Base-by-base conservation (phyloP, 345 rosid genomes). In the Brassica juncea region DNA sequence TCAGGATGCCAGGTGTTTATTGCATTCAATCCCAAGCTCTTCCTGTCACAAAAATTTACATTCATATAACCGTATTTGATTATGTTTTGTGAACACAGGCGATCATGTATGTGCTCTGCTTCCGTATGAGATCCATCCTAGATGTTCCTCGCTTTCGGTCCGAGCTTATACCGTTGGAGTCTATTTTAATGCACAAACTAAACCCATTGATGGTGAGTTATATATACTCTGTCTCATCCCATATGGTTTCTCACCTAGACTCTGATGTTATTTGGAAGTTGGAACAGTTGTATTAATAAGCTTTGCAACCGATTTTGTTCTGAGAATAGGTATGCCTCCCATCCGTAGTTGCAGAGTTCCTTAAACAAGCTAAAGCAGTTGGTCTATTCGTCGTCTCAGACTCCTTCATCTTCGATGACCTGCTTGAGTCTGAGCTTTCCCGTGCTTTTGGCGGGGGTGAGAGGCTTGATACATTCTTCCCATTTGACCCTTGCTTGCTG, bases 401-500 rank as follows among this genome's bases (percentile, higher is more conserved):
- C 73, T 75, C 83, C 14, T 90, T 84, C 73, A 79, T 84, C 63
- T 52, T 6, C 21, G 58, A 52, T 66, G 90, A 86, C 62, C 25
- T 87, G 58, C 77, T 91, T 44, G 97, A 90, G 81, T 89, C 89
- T 0, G 89, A 88, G 31, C 87, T 86, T 57, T 94, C 97, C 6
- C 82, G 83, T 83, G 90, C 85, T 62, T 91, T 84, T 85, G 93
- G 92, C 28, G 97, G 99, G 71, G 62, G 82, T 55, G 90, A 94
- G 80, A 89, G 94, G 88, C 92, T 94, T 55, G 97, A 92, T 78
- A 88, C 85, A 78, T 94, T 94, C 85, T 94, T 94, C 75, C 99
- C 99, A 4, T 94, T 91, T 64, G 99, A 94, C 74, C 98, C 97
- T 3, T 91, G 93, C 75, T 84, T 92, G 87, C 81, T 94, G 77